A percentile compares a stretch with the other conserved stretches of the same genome.
phyloP scores from a whole-genome alignment of 1,284 basidiomycete genomes.

The Gymnopus androsaceus region DNA sequence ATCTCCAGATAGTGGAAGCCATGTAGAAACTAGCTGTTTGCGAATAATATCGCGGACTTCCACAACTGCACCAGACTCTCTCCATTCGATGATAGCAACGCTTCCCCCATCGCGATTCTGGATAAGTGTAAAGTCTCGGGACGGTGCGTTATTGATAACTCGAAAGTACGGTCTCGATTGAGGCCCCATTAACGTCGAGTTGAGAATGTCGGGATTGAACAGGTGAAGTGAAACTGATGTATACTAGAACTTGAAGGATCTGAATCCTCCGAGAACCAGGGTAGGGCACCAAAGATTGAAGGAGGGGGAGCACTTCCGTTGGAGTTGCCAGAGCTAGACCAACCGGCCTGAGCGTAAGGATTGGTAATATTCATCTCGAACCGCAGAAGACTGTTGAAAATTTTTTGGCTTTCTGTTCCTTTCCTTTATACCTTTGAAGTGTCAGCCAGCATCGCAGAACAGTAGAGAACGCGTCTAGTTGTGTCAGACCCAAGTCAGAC shows the following conservation, averaged over 20 bases:
- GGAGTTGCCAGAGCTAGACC: slow-evolving; percentile 28
- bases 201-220: slow-evolving; percentile 27
- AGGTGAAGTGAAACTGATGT: slow-evolving; percentile 29
- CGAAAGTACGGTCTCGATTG: slow-evolving; percentile 18
- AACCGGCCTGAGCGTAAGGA: slow-evolving; percentile 33
- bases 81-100: slow-evolving; percentile 28
- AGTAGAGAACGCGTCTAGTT: no score
- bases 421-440: no score
- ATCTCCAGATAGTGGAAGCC: slow-evolving; percentile 27
- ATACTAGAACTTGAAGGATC: slow-evolving; percentile 26
- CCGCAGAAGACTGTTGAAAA: no score
- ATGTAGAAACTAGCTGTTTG: slow-evolving; percentile 27
- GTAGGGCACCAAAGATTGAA: slow-evolving; percentile 27
- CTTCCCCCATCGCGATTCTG: slow-evolving; percentile 21
- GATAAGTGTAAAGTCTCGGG: slow-evolving; percentile 21
- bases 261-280: slow-evolving; percentile 16
- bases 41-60: slow-evolving; percentile 26
- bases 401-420: no score
- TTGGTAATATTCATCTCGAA: slow-evolving; percentile 27
- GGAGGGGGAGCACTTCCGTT: slow-evolving; percentile 20
- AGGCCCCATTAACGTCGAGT: slow-evolving; percentile 31
- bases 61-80: slow-evolving; percentile 20
- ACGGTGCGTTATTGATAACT: slow-evolving; percentile 19
- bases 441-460: no score
- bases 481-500: no score